phyloP scores from a whole-genome alignment of 805 yeast genomes.

The Spathaspora gorwiae region DNA sequence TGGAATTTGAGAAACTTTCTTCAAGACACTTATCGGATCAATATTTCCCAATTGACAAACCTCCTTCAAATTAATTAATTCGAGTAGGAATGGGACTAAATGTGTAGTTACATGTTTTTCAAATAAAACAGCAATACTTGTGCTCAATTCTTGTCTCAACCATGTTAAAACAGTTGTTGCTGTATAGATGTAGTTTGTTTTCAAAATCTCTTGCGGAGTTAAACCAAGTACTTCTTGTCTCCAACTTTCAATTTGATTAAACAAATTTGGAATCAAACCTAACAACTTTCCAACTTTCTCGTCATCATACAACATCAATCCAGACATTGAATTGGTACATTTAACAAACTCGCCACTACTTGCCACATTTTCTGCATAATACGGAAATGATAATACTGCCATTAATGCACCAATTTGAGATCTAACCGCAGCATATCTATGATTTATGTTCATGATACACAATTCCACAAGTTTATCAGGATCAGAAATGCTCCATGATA shows the following conservation, averaged over 20 bases:
- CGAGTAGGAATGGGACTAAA: slow-evolving; percentile 66
- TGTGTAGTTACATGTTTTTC: slow-evolving; percentile 45
- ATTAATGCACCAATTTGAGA: slow-evolving; percentile 61
- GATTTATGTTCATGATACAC: slow-evolving; percentile 48
- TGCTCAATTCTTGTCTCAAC: slow-evolving; percentile 48
- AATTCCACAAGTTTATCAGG: slow-evolving; percentile 41
- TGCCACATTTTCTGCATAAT: slow-evolving; percentile 39
- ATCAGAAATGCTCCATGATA: slow-evolving; percentile 52
- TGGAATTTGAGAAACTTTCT: slow-evolving; percentile 41
- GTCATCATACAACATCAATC: slow-evolving; percentile 29
- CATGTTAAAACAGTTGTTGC: slow-evolving; percentile 64
- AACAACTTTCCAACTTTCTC: slow-evolving; percentile 19
- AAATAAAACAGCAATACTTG: slow-evolving; percentile 51
- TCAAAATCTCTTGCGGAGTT: slow-evolving; percentile 52
- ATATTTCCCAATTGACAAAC: slow-evolving; percentile 68
- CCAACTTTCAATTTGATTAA: slow-evolving; percentile 41
- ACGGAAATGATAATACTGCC: slow-evolving; percentile 40
- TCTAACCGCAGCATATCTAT: slow-evolving; percentile 71
- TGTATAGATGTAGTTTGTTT: slow-evolving; percentile 57
- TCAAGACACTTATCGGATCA: slow-evolving; percentile 46
- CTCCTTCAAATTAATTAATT: slow-evolving; percentile 65
- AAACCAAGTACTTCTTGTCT: slow-evolving; percentile 31
- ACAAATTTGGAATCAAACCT: slow-evolving; percentile 36
- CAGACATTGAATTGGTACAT: slow-evolving; percentile 25
- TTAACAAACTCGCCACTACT: slow-evolving; percentile 37